phyloP scores from a whole-genome alignment of 108 stramenopile species.

The Cyclotella cryptica region DNA sequence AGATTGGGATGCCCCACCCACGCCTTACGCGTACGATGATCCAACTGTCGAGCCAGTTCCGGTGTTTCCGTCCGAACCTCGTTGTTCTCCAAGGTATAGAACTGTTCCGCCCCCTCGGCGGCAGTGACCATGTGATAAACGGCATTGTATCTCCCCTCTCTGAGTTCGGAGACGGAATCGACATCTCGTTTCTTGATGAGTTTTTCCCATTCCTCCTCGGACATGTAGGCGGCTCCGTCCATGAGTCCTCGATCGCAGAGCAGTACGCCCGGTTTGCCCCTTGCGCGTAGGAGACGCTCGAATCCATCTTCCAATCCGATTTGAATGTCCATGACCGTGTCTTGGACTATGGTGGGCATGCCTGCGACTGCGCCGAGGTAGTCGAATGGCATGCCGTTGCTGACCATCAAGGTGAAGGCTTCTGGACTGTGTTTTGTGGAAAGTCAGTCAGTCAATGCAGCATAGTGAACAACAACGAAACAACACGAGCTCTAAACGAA shows the following conservation, averaged over 20 bases:
- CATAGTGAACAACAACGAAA: too few relatives aligned
- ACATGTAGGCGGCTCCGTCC: slow-evolving; percentile 94
- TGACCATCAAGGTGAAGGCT: slow-evolving; percentile 86
- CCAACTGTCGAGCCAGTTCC: slow-evolving; percentile 78
- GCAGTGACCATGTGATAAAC: slow-evolving; percentile 96
- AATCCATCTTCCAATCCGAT: slow-evolving; percentile 89
- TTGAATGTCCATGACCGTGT: slow-evolving; percentile 86
- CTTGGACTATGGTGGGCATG: slow-evolving; percentile 83
- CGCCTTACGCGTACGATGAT: slow-evolving; percentile 76
- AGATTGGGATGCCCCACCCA: slow-evolving; percentile 88
- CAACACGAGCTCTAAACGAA: not conserved
- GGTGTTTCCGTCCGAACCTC: slow-evolving; percentile 84
- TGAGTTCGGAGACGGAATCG: slow-evolving; percentile 63
- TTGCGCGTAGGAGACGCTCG: slow-evolving; percentile 72
- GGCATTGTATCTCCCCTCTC: slow-evolving; percentile 93
- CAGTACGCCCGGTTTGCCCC: slow-evolving; percentile 85
- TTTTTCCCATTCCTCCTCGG: slow-evolving; percentile 65
- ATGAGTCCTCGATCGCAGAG: slow-evolving; percentile 95
- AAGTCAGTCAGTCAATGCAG: too few relatives aligned
- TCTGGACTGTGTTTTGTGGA: slow-evolving; percentile 66
- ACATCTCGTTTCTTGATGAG: slow-evolving; percentile 61
- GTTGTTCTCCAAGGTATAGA: slow-evolving; percentile 95
- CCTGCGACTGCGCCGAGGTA: slow-evolving; percentile 79
- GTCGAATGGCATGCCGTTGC: slow-evolving; percentile 84
- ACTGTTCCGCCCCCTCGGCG: slow-evolving; percentile 86